Evolutionary conservation across 1,284 basidiomycete genomes (phyloP).

Genomic region (Entoloma clypeatum): DNA sequence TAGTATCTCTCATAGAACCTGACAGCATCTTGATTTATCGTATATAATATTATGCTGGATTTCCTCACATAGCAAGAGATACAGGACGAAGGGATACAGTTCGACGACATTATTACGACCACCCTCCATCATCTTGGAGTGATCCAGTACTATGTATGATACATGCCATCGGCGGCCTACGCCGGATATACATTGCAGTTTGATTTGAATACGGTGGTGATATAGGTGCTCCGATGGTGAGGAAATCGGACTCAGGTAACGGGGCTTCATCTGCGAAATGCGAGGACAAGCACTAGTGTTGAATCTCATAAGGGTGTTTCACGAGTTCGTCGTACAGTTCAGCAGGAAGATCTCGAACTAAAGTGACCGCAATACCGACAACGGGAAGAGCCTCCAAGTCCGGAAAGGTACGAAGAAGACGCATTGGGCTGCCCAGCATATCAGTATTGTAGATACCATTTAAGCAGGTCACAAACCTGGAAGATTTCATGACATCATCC

Average conservation of each 20-base stretch:
- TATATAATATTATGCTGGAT: too few species aligned
- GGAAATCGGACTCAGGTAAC: conserved; percentile 2
- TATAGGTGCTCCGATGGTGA: too few species aligned
- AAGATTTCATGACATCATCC: conserved; percentile 80
- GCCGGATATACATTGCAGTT: too few species aligned
- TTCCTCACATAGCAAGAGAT: too few species aligned
- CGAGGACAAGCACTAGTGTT: conserved; percentile 20
- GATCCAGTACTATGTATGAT: too few species aligned
- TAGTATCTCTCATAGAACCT: too few species aligned
- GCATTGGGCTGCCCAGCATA: conserved; percentile 76
- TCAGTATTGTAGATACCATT: conserved; percentile 1
- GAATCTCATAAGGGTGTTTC: conserved; percentile 79
- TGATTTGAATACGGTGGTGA: too few species aligned
- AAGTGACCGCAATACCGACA: conserved; percentile 88
- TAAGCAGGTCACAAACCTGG: conserved; percentile 54
- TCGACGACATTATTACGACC: too few species aligned
- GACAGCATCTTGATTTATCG: too few species aligned
- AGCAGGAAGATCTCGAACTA: conserved; percentile 85
- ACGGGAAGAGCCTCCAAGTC: conserved; percentile 84
- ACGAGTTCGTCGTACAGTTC: conserved; percentile 91
- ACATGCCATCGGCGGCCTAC: too few species aligned
- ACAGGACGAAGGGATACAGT: too few species aligned
- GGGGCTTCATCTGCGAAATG: not conserved
- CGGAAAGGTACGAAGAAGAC: conserved; percentile 90
- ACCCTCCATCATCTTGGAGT: too few species aligned